These are phyloP conservation scores for Talaromyces piceae DNA, from an alignment of 2,329 filamentous ascomycete species.

Conservation along the genomic window DNA sequence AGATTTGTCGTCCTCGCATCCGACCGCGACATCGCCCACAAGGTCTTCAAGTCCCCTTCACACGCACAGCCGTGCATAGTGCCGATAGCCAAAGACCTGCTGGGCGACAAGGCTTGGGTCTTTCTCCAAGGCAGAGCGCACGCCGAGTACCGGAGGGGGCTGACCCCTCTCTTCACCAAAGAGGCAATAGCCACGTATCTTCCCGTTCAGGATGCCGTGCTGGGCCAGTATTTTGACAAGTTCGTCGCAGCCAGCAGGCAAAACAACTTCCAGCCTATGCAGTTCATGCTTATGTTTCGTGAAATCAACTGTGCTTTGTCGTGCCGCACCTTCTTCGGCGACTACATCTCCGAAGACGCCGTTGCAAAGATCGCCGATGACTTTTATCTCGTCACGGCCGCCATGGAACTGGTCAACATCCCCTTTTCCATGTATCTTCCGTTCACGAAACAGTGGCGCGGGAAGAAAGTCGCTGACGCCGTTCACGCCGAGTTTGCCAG, in stretches of 20 bases:
- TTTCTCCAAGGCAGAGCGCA: conserved; percentile 93
- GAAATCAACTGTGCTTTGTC: conserved; percentile 92
- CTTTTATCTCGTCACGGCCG: conserved; percentile 93
- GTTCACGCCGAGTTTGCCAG: conserved; percentile 81
- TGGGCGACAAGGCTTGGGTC: conserved; percentile 89
- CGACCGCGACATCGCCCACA: conserved; percentile 90
- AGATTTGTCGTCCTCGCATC: conserved; percentile 97
- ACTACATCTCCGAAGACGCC: conserved; percentile 85
- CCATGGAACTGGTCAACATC: conserved; percentile 95
- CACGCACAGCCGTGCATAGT: conserved; percentile 95
- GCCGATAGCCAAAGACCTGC: conserved; percentile 83
- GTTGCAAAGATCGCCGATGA: conserved; percentile 93
- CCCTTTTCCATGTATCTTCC: conserved; percentile 72
- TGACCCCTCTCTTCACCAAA: conserved; percentile 91
- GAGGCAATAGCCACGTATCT: conserved; percentile 84
- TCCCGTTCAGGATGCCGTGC: conserved; percentile 84
- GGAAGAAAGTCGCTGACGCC: conserved; percentile 90
- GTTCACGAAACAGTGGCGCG: conserved; percentile 93
- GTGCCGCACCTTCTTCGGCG: conserved; percentile 87
- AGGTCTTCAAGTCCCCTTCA: conserved; percentile 86
- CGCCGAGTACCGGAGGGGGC: conserved; percentile 91
- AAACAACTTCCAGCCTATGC: conserved; percentile 62
- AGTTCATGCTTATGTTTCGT: conserved; percentile 87
- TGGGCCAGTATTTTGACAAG: conserved; percentile 72
- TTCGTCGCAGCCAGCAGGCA: conserved; percentile 70